Conservation (phyloP, 2,329 filamentous ascomycete genomes). For the Myriosclerotinia duriaeana region DNA sequence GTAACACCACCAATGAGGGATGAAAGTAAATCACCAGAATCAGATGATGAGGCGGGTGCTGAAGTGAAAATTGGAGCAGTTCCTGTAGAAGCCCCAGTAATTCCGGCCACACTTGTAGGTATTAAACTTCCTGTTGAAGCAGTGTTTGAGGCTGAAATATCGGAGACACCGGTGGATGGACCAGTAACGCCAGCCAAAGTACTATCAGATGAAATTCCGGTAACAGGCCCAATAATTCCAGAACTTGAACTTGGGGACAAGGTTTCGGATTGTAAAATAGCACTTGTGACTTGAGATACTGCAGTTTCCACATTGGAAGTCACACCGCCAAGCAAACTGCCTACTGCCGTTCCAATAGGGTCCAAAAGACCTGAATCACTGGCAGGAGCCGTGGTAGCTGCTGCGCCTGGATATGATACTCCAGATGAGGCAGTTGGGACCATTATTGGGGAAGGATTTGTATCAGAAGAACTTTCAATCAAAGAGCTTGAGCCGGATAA, state of each 20-base stretch:
- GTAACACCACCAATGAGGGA: background rate
- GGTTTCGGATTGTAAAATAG: conserved; percentile 5
- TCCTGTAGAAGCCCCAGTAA: conserved; percentile 11
- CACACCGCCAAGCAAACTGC: conserved; percentile 13
- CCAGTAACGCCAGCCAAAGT: conserved; percentile 3
- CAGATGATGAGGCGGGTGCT: conserved; percentile 4
- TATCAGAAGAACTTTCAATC: conserved; percentile 21
- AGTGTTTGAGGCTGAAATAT: background rate
- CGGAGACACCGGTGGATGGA: background rate
- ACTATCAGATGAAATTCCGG: conserved; percentile 15
- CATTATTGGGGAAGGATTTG: conserved; percentile 21
- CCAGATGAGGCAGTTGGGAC: conserved; percentile 25
- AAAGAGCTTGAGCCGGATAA: conserved; percentile 26
- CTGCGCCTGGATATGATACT: conserved; percentile 28
- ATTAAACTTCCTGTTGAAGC: background rate
- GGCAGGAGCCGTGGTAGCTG: conserved; percentile 12
- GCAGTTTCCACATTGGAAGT: conserved; percentile 14
- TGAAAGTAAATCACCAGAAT: background rate
- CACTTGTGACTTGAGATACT: conserved; percentile 22
- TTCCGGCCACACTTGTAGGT: conserved; percentile 6
- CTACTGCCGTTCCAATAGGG: background rate
- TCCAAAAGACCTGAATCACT: conserved; percentile 15
- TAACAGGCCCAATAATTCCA: conserved; percentile 6
- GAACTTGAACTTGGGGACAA: background rate
- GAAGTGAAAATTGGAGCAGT: background rate